These are phyloP conservation scores for Parmelia sp. DNA, from an alignment of 495 filamentous ascomycete species.

Conservation along the genomic window DNA sequence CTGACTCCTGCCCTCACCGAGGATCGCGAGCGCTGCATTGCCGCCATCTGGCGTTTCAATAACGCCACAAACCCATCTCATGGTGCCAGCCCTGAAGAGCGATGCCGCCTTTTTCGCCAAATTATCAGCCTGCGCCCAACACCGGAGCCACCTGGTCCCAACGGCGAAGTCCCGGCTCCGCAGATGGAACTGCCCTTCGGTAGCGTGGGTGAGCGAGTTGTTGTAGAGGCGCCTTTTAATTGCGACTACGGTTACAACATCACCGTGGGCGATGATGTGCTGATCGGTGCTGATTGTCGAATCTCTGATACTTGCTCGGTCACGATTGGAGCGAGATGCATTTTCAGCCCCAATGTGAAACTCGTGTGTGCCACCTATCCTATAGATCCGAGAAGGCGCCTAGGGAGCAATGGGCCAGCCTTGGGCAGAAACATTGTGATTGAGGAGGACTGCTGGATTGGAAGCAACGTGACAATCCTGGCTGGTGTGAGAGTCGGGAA, in stretches of 20 bases:
- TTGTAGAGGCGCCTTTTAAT: conserved; percentile 82
- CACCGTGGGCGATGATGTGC: conserved; percentile 75
- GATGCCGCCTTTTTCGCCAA: conserved; percentile 70
- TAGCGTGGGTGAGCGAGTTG: conserved; percentile 67
- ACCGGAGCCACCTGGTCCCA: conserved; percentile 36
- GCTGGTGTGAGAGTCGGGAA: conserved; percentile 48
- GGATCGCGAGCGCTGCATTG: conserved; percentile 81
- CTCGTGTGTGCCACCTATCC: conserved; percentile 72
- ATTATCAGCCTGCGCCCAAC: conserved; percentile 44
- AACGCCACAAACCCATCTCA: conserved; percentile 73
- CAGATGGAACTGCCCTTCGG: conserved; percentile 45
- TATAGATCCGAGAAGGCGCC: conserved; percentile 67
- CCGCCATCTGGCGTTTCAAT: conserved; percentile 83
- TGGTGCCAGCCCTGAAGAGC: conserved; percentile 70
- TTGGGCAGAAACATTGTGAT: conserved; percentile 69
- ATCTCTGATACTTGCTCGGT: conserved; percentile 74
- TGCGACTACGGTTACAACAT: conserved; percentile 98
- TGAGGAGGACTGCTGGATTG: conserved; percentile 85
- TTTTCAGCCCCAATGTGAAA: conserved; percentile 80
- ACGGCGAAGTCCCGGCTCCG: conserved; percentile 38
- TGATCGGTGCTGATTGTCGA: conserved; percentile 78
- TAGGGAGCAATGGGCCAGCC: conserved; percentile 67
- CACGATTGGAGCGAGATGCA: conserved; percentile 72
- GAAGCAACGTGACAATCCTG: conserved; percentile 76
- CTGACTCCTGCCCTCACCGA: conserved; percentile 71